Base-by-base conservation (phyloP, 202 grass and related monocot genomes). In the Hordeum pubiflorum region DNA sequence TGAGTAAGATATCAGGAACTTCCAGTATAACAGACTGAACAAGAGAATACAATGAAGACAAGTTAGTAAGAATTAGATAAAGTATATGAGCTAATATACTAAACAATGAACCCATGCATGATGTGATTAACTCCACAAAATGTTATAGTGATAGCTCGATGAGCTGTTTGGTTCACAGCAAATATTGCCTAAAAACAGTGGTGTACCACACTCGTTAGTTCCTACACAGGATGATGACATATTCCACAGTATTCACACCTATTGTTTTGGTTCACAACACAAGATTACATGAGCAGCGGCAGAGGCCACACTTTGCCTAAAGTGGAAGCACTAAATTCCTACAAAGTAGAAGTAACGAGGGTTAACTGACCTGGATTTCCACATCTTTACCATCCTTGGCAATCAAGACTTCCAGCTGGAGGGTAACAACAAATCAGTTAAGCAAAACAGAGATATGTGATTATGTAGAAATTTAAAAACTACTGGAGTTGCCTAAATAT, bases 401-500 rank as follows among this genome's bases (percentile, higher is more conserved):
- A 73, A 91, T 89, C 87, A 94, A 86, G 10, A 85, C 75, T 74
- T 94, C 92, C 75, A 94, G 64, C 92, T 94, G 84, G 81, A 76
- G 6, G 31, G 70, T 9, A 65, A 65, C 40, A 76, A 31, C 37
- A 63, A 12, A 59, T 20, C 38, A 78, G 29, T 84, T 77, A 54
- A 36, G 22, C 17, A 33, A 81, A 82, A 9, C 67, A 63, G 13
- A 36, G 41, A 64, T n/a, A 50, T 26, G 23, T 29, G 27, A 36
- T 33, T 15, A 23, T 60, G 57, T 20, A 74, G 63, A 82, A n/a
- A 21, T 17, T 56, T 65, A 8, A 46, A 15, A n/a, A 18, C 18
- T 31, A 11, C 18, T 38, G 15, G 9, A 13, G 24, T 32, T 21
- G 3, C 31, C 61, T 17, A 44, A 27, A 77, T 39, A 44, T 50